Evolutionary conservation across 805 yeast species (phyloP), one percentile per base, ranked within the genome.

Genomic region (Clavispora fructus): DNA sequence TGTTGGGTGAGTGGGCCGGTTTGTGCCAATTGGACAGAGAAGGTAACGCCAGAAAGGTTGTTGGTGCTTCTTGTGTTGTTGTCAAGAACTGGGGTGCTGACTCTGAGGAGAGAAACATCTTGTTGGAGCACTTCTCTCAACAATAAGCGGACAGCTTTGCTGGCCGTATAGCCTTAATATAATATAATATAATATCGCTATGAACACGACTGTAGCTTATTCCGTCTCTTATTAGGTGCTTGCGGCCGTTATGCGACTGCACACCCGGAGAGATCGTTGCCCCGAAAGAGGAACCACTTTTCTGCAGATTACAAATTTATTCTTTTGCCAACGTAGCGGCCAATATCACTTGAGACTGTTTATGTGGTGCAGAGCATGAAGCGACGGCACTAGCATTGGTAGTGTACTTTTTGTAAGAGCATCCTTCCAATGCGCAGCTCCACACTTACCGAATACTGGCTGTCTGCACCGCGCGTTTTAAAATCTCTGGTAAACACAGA

Each of bases 1-100:
- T 89, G 82, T 85, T 94, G 73, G 99, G 99, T 84, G 98, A 94
- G 83, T 94, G 99, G 99, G 98, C 98, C 70, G 99, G 99, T 87
- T 83, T 94, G 65, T 94, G 97, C 82, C 89, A 90, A 80, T 85
- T 92, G 69, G 98, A 94, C 95, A 89, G 97, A 80, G 98, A 94
- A 69, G 99, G 99, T 80, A 90, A 92, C 83, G 97, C 98, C 79
- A 90, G 97, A 84, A 94, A 94, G 89, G 98, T 94, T 68, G 99
- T 94, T 74, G 99, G 99, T 80, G 95, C 97, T 78, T 91, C 98
- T 67, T 92, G 96, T 78, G 97, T 92, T 72, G 99, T 94, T 67
- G 88, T 94, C 83, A 91, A 87, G 85, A 85, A 90, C 95, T 94
- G 98, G 98, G 99, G 99, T 89, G 96, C 89, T 72, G 96, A 90